phyloP scores from a whole-genome alignment of 768 basidiomycete species.

The Leccinum truebloodii region DNA sequence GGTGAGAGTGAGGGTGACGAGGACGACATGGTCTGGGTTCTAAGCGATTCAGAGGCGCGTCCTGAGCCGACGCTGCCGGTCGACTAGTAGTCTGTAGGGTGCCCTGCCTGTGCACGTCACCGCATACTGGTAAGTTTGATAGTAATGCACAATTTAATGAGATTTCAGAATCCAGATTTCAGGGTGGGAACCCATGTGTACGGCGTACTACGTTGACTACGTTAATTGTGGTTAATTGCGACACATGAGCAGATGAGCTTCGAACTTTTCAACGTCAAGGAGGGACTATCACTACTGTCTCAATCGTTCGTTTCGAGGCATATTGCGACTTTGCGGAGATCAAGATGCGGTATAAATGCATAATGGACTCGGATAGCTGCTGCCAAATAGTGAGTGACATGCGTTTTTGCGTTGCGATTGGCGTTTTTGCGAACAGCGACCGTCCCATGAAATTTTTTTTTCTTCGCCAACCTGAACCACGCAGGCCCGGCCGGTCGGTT shows the following conservation, averaged over 20 bases:
- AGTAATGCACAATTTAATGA: not conserved
- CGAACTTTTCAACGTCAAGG: not conserved
- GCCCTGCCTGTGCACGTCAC: slow-evolving; percentile 16
- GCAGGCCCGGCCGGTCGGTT: not conserved
- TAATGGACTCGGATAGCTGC: not conserved
- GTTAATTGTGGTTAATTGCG: not conserved
- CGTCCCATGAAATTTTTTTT: not conserved
- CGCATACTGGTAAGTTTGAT: not conserved
- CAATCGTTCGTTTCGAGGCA: slow-evolving; percentile 19
- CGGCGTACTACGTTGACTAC: not conserved
- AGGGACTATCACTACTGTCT: slow-evolving; percentile 1
- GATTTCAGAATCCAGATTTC: not conserved
- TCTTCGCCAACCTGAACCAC: not conserved
- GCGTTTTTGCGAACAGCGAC: slow-evolving; percentile 6
- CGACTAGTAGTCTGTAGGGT: slow-evolving; percentile 8
- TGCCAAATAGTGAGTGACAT: not conserved
- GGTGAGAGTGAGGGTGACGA: slow-evolving; percentile 24
- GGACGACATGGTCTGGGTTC: slow-evolving; percentile 36
- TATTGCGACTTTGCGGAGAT: slow-evolving; percentile 13
- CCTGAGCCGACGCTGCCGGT: not conserved
- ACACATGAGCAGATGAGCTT: not conserved
- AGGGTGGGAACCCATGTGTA: not conserved
- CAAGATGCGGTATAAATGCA: not conserved
- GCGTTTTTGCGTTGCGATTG: slow-evolving; percentile 14
- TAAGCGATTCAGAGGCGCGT: slow-evolving; percentile 10